A percentile compares a stretch with the other conserved stretches of the same genome.
Conservation (phyloP, 257 asterid species). For the Lycium ferocissimum region DNA sequence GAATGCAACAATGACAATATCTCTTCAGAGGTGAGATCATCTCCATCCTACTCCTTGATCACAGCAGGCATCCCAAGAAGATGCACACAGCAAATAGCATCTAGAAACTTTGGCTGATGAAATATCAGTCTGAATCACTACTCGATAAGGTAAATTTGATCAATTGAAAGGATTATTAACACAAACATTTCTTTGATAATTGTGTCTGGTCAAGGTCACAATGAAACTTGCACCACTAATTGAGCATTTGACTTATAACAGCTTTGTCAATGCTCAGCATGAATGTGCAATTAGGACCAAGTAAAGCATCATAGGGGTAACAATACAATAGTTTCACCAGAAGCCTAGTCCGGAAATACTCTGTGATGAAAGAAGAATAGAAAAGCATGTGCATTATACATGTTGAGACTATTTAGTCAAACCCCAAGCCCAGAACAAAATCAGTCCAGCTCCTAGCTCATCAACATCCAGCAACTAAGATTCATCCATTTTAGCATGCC, state of each 20-base stretch:
- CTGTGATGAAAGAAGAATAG: not conserved
- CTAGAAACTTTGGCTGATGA: not conserved
- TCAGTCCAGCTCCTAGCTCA: not conserved
- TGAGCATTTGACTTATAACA: not conserved
- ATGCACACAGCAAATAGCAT: not conserved
- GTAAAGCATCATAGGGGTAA: not conserved
- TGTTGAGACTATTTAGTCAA: not conserved
- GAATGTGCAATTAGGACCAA: not conserved
- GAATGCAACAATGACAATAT: constrained; percentile 2
- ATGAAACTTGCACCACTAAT: constrained; percentile 4
- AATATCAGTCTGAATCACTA: constrained; percentile 1
- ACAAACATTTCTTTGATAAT: no score
- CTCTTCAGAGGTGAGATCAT: not conserved
- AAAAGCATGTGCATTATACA: not conserved
- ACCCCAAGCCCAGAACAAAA: not conserved
- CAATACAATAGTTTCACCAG: not conserved
- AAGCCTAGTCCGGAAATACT: not conserved
- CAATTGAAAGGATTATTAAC: not conserved
- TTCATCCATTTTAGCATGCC: not conserved
- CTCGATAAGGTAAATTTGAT: not conserved
- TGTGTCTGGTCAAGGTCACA: not conserved
- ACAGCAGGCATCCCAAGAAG: not conserved
- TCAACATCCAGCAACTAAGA: not conserved
- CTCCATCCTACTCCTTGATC: not conserved
- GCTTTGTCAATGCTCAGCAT: not conserved